Evolutionary conservation across 1,284 basidiomycete genomes (phyloP).

Genomic region (Mycena citricolor): DNA sequence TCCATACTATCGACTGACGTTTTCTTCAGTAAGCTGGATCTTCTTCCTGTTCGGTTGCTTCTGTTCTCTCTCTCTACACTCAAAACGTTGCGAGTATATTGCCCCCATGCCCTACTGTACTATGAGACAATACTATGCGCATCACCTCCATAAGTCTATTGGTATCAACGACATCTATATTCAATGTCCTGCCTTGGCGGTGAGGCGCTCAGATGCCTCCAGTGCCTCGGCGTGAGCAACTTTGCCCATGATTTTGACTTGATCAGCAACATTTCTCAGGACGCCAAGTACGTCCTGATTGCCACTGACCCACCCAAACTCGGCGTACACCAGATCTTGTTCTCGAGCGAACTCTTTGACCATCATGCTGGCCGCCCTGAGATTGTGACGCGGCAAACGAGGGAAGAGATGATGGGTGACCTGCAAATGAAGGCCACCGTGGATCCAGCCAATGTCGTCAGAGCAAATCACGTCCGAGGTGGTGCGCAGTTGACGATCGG

Average conservation of each 20-base stretch:
- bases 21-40: slow-evolving; percentile 10
- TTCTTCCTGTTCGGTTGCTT: neutral
- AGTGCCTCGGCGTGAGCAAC: slow-evolving; percentile 69
- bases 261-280: slow-evolving; percentile 77
- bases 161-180: slow-evolving; percentile 5
- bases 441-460: slow-evolving; percentile 81
- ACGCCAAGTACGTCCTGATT: slow-evolving; percentile 80
- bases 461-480: slow-evolving; percentile 95
- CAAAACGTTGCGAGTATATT: slow-evolving; percentile 31
- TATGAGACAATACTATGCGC: slow-evolving; percentile 23
- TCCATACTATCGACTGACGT: slow-evolving; percentile 11
- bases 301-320: slow-evolving; percentile 87
- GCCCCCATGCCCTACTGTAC: slow-evolving; percentile 20
- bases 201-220: slow-evolving; percentile 54
- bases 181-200: slow-evolving; percentile 15
- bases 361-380: slow-evolving; percentile 76
- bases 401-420: slow-evolving; percentile 98
- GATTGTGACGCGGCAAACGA: slow-evolving; percentile 91
- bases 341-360: slow-evolving; percentile 87
- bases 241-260: slow-evolving; percentile 71
- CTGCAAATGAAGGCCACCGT: slow-evolving; percentile 93
- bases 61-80: slow-evolving; percentile 10
- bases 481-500: slow-evolving; percentile 91
- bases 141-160: no score
- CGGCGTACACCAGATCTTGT: slow-evolving; percentile 83